phyloP scores from a whole-genome alignment of 176 grass and related monocot species.

The Saccharum officinarum region DNA sequence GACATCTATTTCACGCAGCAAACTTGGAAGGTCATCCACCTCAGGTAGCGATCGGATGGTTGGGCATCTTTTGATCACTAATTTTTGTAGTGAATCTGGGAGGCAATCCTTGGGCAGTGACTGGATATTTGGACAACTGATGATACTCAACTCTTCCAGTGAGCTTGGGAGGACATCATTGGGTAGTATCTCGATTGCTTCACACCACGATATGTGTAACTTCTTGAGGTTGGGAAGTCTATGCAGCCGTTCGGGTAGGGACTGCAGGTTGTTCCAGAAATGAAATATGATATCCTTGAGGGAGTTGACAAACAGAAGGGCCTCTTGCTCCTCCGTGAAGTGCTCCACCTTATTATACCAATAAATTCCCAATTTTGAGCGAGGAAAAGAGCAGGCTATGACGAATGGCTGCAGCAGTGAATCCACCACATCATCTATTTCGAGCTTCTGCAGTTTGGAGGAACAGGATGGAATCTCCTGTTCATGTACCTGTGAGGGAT shows the following conservation, averaged over 20 bases:
- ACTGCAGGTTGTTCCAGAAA: accelerated
- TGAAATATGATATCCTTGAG: not conserved
- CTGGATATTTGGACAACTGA: not conserved
- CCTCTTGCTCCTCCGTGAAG: not conserved
- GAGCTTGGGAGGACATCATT: not conserved
- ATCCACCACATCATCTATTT: not conserved
- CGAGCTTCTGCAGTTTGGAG: not conserved
- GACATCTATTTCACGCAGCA: not conserved
- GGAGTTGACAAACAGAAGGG: not conserved
- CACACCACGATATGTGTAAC: accelerated
- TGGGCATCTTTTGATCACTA: not conserved
- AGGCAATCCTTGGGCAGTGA: not conserved
- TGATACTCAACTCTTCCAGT: not conserved
- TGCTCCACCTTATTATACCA: too few relatives aligned
- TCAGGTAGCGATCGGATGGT: not conserved
- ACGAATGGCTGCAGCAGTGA: not conserved
- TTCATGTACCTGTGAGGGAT: not conserved
- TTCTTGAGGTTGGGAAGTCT: not conserved
- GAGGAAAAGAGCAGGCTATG: not conserved
- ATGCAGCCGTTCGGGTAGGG: not conserved
- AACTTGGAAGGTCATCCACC: not conserved
- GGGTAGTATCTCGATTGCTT: not conserved
- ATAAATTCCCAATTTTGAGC: not conserved
- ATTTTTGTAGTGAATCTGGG: not conserved
- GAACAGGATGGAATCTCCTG: not conserved